phyloP scores from a whole-genome alignment of 768 basidiomycete genomes.

The Boletus patriciae region DNA sequence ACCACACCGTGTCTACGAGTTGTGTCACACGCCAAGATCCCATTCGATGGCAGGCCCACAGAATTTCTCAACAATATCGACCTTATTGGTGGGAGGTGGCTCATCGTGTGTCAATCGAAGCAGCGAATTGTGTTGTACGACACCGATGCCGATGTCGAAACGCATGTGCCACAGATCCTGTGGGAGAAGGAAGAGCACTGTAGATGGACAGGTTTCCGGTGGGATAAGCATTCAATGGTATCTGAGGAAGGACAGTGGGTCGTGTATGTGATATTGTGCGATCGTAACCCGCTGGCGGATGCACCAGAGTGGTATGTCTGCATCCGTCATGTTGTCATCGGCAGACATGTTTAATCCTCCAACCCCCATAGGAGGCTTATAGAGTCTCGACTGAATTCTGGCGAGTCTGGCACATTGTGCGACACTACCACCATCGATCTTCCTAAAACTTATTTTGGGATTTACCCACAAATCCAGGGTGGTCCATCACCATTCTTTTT shows the following conservation, averaged over 20 bases:
- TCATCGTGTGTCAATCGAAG: not conserved
- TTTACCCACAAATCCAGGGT: too few relatives aligned
- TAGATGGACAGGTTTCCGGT: not conserved
- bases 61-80: not conserved
- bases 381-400: not conserved
- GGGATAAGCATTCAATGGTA: not conserved
- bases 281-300: too few relatives aligned
- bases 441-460: too few relatives aligned
- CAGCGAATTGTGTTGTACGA: constrained; percentile 4
- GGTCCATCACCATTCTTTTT: too few relatives aligned
- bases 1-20: not conserved
- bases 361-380: not conserved
- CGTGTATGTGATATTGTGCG: not conserved
- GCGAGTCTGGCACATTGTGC: too few relatives aligned
- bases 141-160: not conserved
- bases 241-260: not conserved
- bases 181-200: not conserved
- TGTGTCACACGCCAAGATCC: not conserved
- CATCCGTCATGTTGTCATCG: not conserved
- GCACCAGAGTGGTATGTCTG: not conserved
- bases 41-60: not conserved
- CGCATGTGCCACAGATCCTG: not conserved
- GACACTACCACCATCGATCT: too few relatives aligned
- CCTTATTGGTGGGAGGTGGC: constrained; percentile 2
- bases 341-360: too few relatives aligned